Base-by-base conservation (phyloP, 768 basidiomycete genomes). In the Boletus rubescentipes region DNA sequence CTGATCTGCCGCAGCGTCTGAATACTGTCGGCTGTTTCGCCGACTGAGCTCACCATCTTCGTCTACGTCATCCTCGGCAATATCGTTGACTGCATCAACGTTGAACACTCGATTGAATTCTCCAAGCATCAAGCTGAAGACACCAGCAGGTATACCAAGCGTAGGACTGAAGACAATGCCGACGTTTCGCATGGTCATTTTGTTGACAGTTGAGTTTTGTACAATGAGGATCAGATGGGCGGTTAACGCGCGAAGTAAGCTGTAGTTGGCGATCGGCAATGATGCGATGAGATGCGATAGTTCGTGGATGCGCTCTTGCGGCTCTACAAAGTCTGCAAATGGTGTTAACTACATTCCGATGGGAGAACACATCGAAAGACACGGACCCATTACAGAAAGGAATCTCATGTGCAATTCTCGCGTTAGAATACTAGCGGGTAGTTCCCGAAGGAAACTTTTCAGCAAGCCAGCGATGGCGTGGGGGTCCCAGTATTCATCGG, bases 101-200 rank as follows among this genome's bases (percentile, higher is more conserved):
- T 93, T 93, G 78, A 97, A 97, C 20, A 96, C 93, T 15, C 86
- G 82, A 61, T 91, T 92, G 74, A 95, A 98, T 68, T 97, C 92
- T 52, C 85, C 87, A 30, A 98, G 81, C 86, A 98, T 92, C 58
- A 97, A 74, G 65, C 91, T 93, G 72, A 98, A 95, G 39, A 98
- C 91, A 8, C 93, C 93, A 4, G 96, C 96, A n/a, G 96, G 96
- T 62, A 99, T 97, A 40, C 93, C 94, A 12, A 99, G 78, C 0
- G 97, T 98, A 2, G 97, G 97, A 60, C 93, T 95, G 74, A 98
- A 98, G 21, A 98, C 96, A 55, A 99, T 98, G 16, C 96, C 95
- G 26, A 99, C 93, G 68, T 99, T 99, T 42, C 96, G 86, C 84
- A 98, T 87, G 38, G 90, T 95, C 97, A 99, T 99, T 78, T 95